These are phyloP conservation scores for Phanerodontia chrysosporium DNA, from an alignment of 768 basidiomycete genomes.

Conservation along the genomic window DNA sequence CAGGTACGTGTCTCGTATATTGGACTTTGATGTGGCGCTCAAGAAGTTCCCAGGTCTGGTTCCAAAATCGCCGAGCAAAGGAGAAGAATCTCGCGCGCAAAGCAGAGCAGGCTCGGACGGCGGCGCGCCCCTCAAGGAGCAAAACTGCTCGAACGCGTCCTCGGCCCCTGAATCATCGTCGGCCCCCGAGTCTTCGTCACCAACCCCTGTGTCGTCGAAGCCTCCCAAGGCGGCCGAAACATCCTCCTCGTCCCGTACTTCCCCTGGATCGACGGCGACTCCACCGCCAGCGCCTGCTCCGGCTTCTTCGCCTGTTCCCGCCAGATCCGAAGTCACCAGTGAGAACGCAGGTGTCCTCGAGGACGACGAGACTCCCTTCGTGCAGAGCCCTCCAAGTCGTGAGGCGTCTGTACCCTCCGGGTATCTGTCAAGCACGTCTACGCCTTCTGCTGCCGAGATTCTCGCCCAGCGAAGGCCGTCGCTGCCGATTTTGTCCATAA, in stretches of 20 bases:
- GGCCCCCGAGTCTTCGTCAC: neutral
- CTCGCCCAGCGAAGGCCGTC: conserved; percentile 9
- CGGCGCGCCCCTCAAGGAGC: neutral
- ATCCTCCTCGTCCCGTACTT: neutral
- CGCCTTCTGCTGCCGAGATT: neutral
- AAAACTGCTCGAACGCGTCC: neutral
- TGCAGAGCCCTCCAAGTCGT: neutral
- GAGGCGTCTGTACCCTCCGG: neutral
- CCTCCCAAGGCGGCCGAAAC: neutral
- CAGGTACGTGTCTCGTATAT: conserved; percentile 55
- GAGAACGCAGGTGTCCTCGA: neutral
- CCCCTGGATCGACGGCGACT: neutral
- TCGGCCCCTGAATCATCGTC: neutral
- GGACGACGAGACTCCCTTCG: neutral
- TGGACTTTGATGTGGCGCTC: neutral
- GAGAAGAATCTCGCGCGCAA: conserved; percentile 67
- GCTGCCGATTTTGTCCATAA: conserved; percentile 9
- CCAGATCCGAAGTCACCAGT: neutral
- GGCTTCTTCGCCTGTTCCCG: neutral
- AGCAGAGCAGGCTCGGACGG: conserved; percentile 16
- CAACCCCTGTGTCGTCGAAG: neutral
- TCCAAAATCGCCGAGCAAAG: conserved; percentile 90
- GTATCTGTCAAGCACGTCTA: neutral
- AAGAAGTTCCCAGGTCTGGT: conserved; percentile 65
- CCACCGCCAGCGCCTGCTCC: neutral